Base-by-base conservation (phyloP, 2,329 filamentous ascomycete species). In the Davidsoniella virescens region DNA sequence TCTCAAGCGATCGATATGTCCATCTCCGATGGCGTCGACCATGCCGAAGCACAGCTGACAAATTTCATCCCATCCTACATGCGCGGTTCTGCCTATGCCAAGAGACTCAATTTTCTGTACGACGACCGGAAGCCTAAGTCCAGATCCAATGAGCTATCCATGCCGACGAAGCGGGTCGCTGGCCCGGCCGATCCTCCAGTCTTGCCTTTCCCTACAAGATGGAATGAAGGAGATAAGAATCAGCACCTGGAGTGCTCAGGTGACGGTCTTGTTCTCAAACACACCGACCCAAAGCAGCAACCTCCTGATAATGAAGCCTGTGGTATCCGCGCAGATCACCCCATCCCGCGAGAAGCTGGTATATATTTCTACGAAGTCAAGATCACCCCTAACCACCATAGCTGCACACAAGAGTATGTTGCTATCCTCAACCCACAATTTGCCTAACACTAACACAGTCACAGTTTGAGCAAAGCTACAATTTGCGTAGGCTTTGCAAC, bases 341-440 rank as follows among this genome's bases (percentile, higher is more conserved):
- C 80, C 45, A 95, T 96, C 78, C 87, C 92, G 3, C 73, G 79
- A 36, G 83, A 94, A 60, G 92, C 85, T 57, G 92, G 92, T 2
- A 82, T 98, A 53, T 98, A 94, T 64, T 98, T 98, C 63, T 98
- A 80, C 60, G 92, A 98, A 62, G 72, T 82, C 20, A 65, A 65
- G 14, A 67, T 78, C 44, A 52, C 73, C 23, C 65, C 67, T 14
- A 69, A 17, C 33, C 6, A 16, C 26, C 20, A 6, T 20, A 7
- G n/a, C 33, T 16, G 7, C 43, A 3, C 42, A 6, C 26, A 16
- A 14, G 4, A 39, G 25, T 41, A 23, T 7, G n/a, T 8, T 14
- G n/a, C 10, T 44, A 38, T 20, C 47, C 16, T 39, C 8, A 9
- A 16, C n/a, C 36, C 14, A 45, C 10, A 7, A 33, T 41, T 40